Evolutionary conservation across 2,329 filamentous ascomycete genomes (phyloP), one percentile per base, ranked within the genome.

Genomic region (Harringtonia lauricola): DNA sequence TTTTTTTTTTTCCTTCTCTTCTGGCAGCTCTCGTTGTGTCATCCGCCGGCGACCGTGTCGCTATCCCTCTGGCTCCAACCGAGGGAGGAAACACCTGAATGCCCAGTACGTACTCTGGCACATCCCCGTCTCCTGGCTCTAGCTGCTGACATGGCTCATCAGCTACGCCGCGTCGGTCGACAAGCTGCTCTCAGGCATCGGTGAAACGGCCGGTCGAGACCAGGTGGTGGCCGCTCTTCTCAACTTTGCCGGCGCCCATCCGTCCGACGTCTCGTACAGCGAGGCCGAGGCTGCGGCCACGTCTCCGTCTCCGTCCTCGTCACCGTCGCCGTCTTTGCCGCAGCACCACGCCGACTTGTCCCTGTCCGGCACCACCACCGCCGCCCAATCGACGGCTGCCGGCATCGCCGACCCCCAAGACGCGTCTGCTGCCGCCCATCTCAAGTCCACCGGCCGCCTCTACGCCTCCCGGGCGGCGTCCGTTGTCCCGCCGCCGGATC

Each of bases 131-230:
- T 42, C 36, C 21, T 41, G 39, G 14, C 30, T 36, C 7, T 17
- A 19, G 17, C 2, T 8, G 9, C 40, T 36, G 21, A 19, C 26
- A 13, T 10, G n/a, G 17, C 30, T 14, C 40, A 47, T 42, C 24
- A 53, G 51, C 33, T 49, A 52, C 24, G 52, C 50, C 8, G 47
- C 47, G 30, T 53, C 51, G 0, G 49, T 54, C 10, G 53, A 55
- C 35, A 52, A 54, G 42, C 52, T 57, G 7, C 43, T 56, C 5
- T 48, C 49, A 3, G 50, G 50, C 7, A 53, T 55, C 18, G 50
- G 49, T 33, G 51, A 55, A 41, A 53, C 52, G 3, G 43, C 51
- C 15, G 46, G 53, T 21, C 46, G 51, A 12, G 52, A 54, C 35
- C 49, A 56, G 36, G 49, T 51, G 8, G 49, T 51, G 10, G 49